Percentiles rank a stretch among this genome's conserved stretches.
Conservation (phyloP, 768 basidiomycete species). For the Sporobolomyces roseus region DNA sequence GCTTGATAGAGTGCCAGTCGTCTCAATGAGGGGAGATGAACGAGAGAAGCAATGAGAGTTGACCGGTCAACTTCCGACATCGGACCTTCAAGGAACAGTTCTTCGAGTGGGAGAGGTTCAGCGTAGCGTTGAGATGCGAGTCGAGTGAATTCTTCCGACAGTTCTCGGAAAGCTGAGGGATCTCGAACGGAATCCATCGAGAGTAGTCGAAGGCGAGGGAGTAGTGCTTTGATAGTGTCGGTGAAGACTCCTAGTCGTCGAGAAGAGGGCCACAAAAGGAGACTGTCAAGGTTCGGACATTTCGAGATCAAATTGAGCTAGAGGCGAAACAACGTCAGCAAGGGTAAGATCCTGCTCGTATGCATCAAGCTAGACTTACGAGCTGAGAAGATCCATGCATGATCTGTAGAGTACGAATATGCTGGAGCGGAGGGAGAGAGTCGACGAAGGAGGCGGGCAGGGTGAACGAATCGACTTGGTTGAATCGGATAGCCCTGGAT, state of each 20-base stretch:
- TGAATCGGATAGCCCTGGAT: too few relatives aligned
- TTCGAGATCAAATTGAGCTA: conserved; percentile 7
- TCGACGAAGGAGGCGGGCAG: background rate
- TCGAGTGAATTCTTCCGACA: conserved; percentile 21
- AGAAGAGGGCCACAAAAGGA: conserved; percentile 35
- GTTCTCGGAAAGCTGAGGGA: background rate
- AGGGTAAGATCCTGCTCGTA: background rate
- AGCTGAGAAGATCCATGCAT: conserved; percentile 29
- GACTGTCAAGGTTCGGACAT: conserved; percentile 30
- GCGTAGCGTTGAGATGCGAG: background rate
- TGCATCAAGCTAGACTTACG: background rate
- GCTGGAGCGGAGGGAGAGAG: background rate
- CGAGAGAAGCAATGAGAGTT: conserved; percentile 12
- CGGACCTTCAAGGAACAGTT: conserved; percentile 39
- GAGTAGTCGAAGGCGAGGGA: conserved; percentile 25
- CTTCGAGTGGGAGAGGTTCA: conserved; percentile 28
- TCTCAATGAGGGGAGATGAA: conserved; percentile 6
- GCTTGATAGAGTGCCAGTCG: conserved; percentile 36
- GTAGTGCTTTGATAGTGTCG: background rate
- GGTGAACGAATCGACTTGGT: conserved; percentile 18
- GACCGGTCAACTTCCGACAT: background rate
- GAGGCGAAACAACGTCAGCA: background rate
- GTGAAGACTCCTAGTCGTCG: conserved; percentile 9
- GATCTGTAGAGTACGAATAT: conserved; percentile 30
- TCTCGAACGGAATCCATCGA: conserved; percentile 35